Percentiles rank a stretch among this genome's conserved stretches.
Conservation (phyloP, 768 basidiomycete species). For the Collybia mongolica region DNA sequence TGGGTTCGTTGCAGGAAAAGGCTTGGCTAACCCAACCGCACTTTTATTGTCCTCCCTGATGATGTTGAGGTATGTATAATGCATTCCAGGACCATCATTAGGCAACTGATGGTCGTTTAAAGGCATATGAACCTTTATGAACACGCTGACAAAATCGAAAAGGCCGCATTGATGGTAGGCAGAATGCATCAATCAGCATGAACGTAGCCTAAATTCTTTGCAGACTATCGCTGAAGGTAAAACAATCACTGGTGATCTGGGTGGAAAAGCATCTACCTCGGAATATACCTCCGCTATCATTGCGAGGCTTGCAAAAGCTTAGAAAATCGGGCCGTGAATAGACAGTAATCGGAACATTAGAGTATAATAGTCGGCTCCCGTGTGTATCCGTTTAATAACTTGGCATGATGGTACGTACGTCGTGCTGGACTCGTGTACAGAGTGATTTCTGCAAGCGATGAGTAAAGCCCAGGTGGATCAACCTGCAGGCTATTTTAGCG, state of each 20-base stretch:
- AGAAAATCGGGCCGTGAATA: neutral
- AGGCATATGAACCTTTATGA: conserved; percentile 92
- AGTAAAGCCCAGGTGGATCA: conserved; percentile 1
- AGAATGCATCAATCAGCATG: neutral
- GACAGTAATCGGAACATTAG: neutral
- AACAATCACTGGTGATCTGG: conserved; percentile 91
- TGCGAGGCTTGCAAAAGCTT: conserved; percentile 48
- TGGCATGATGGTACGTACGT: neutral
- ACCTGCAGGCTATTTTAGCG: conserved; percentile 2
- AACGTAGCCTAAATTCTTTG: conserved; percentile 7
- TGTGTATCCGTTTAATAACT: conserved; percentile 6
- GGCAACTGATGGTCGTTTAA: no score
- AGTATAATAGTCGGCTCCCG: neutral
- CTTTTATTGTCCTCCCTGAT: conserved; percentile 92
- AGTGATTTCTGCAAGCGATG: conserved; percentile 5
- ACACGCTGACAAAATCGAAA: conserved; percentile 87
- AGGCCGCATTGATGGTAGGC: conserved; percentile 84
- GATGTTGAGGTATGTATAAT: conserved; percentile 84
- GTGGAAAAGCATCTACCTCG: conserved; percentile 86
- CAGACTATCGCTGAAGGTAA: conserved; percentile 98
- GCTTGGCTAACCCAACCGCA: conserved; percentile 99
- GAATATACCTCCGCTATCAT: conserved; percentile 92
- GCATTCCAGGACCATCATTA: no score
- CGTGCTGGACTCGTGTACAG: neutral
- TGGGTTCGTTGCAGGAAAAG: conserved; percentile 58